Base-by-base conservation (phyloP, 2,329 filamentous ascomycete species). In the Dothistroma septosporum region DNA sequence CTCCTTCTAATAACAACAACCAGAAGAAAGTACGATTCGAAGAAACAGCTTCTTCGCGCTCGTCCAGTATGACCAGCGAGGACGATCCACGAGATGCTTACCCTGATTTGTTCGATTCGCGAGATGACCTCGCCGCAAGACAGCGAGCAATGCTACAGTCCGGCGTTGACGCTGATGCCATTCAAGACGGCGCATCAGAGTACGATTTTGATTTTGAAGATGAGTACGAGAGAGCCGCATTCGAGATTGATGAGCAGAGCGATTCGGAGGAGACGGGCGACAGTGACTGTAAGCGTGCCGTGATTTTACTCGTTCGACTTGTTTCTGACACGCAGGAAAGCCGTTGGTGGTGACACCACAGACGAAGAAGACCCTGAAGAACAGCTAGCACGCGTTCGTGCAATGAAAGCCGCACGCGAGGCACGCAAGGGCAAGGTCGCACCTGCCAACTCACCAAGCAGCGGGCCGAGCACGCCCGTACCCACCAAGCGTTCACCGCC, bases 271-370 rank as follows among this genome's bases (percentile, higher is more conserved):
- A 63, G 33, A 64, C 64, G 37, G 74, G 69, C 57, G 67, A 67
- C 57, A 65, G 63, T 56, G 69, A 73, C 48, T 70, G 72, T 74
- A 73, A 64, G 72, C 69, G 47, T 60, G 22, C 47, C 21, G 28
- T 49, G 32, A 58, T 47, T 53, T 41, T 33, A 62, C 9, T 60
- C 12, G 48, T 33, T 32, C 32, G 22, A 33, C 8, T 56, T 63
- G 35, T 57, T 61, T 62, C 71, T 74, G 62, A 74, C 70, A 60
- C 47, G 21, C 47, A 41, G 28, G 11, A 58, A 69, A 74, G 72
- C 71, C 64, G 72, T 72, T 64, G 73, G 73, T 57, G 73, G 73
- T 35, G 73, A 74, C 50, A 73, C 72, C 19, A 75, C 72, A 32
- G 73, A 75, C 53, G 72, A 74, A 62, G 72, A 73, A 44, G 66